These are phyloP conservation scores for Arthrinium phaeospermum DNA, from an alignment of 2,329 filamentous ascomycete species.

Conservation along the genomic window DNA sequence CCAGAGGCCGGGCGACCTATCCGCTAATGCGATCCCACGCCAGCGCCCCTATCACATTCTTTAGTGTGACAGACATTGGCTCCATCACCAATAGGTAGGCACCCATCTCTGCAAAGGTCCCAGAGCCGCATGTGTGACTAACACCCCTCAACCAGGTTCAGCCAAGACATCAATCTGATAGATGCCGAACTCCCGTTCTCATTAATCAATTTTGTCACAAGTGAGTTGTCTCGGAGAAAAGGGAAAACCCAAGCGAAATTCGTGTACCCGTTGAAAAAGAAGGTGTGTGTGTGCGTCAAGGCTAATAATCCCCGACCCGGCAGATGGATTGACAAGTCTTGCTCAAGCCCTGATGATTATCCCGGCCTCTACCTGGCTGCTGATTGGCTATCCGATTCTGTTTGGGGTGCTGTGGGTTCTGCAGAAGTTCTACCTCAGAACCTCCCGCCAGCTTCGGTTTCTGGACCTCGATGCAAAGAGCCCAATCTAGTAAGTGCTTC, in stretches of 20 bases:
- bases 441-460: constrained; percentile 19
- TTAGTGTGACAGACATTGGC: constrained; percentile 11
- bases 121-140: background rate
- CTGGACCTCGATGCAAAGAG: constrained; percentile 19
- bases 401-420: constrained; percentile 16
- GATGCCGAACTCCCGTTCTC: constrained; percentile 19
- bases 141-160: constrained; percentile 9
- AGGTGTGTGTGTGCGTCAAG: background rate
- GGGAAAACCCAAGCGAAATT: too few species aligned
- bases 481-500: constrained; percentile 14
- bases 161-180: constrained; percentile 12
- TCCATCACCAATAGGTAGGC: constrained; percentile 15
- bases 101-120: background rate
- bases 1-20: background rate
- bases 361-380: constrained; percentile 6
- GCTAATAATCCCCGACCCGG: constrained; percentile 11
- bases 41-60: constrained; percentile 17
- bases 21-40: background rate
- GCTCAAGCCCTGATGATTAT: constrained; percentile 18
- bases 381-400: constrained; percentile 17
- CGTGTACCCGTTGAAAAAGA: background rate
- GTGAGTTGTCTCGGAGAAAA: constrained; percentile 2
- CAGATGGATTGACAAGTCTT: constrained; percentile 16
- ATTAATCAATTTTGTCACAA: constrained; percentile 7
- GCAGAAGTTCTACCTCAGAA: constrained; percentile 18